Conservation (phyloP, 2,329 filamentous ascomycete species). For the Botrytis byssoidea region DNA sequence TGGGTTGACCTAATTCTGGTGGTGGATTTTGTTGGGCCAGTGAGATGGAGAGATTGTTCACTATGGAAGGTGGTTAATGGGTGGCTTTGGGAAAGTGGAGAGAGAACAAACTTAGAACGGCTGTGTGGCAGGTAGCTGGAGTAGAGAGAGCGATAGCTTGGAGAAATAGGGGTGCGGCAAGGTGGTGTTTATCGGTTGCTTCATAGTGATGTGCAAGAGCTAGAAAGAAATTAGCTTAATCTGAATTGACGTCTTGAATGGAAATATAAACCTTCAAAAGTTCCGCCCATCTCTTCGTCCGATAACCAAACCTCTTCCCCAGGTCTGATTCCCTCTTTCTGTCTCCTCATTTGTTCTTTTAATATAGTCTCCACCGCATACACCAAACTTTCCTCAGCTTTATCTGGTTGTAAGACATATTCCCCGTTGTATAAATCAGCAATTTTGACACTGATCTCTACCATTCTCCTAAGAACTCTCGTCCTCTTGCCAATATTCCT, state of each 20-base stretch:
- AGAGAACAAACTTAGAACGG: slow-evolving; percentile 64
- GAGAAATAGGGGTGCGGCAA: slow-evolving; percentile 82
- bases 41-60: slow-evolving; percentile 78
- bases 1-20: slow-evolving; percentile 39
- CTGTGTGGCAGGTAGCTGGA: slow-evolving; percentile 68
- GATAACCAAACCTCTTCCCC: slow-evolving; percentile 71
- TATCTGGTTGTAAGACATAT: slow-evolving; percentile 70
- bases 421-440: slow-evolving; percentile 78
- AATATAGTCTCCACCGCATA: slow-evolving; percentile 81
- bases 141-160: slow-evolving; percentile 74
- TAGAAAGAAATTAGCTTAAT: slow-evolving; percentile 39
- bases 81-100: neutral
- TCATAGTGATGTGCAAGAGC: slow-evolving; percentile 78
- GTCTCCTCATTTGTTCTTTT: slow-evolving; percentile 60
- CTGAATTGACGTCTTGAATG: neutral
- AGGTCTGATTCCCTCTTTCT: slow-evolving; percentile 64
- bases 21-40: slow-evolving; percentile 55
- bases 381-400: slow-evolving; percentile 71
- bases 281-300: slow-evolving; percentile 68
- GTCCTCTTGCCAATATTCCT: slow-evolving; percentile 50
- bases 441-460: slow-evolving; percentile 78
- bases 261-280: slow-evolving; percentile 58
- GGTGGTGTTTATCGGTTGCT: slow-evolving; percentile 69
- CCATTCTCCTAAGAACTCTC: slow-evolving; percentile 68
- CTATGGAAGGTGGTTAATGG: slow-evolving; percentile 40